These are phyloP conservation scores for Leishmania guyanensis DNA, from an alignment of 208 protist species.

Conservation along the genomic window DNA sequence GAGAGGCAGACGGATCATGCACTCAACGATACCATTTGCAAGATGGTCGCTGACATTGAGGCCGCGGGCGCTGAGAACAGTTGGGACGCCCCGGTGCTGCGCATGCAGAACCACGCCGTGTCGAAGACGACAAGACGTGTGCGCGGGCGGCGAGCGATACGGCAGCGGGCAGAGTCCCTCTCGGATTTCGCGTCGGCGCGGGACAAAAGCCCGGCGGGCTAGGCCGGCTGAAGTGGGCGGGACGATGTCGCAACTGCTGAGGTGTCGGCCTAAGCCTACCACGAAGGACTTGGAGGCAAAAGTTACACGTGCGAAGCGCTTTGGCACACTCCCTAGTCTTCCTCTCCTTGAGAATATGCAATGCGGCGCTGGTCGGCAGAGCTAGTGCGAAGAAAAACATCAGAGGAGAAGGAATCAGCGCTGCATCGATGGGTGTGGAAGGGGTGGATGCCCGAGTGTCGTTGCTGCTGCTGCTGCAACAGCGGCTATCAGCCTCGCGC, in stretches of 20 bases:
- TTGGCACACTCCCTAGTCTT: not conserved
- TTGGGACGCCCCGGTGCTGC: slow-evolving; percentile 39
- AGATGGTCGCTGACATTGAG: slow-evolving; percentile 29
- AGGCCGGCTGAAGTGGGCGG: not conserved
- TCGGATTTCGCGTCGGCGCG: slow-evolving; percentile 9
- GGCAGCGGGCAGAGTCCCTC: slow-evolving; percentile 32
- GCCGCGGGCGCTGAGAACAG: slow-evolving; percentile 33
- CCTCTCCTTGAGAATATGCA: not conserved
- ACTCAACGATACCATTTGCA: slow-evolving; percentile 35
- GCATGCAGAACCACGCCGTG: slow-evolving; percentile 19
- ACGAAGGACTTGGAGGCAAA: not conserved
- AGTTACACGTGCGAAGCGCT: not conserved
- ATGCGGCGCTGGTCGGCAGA: not conserved
- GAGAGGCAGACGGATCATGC: slow-evolving; percentile 43
- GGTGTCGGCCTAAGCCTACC: not conserved
- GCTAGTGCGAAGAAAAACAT: not conserved
- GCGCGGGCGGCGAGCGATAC: slow-evolving; percentile 34
- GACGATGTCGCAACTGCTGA: not conserved
- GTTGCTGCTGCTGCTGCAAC: not conserved
- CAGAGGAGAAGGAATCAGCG: not conserved
- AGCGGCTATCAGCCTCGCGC: not conserved
- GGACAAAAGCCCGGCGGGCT: slow-evolving; percentile 17
- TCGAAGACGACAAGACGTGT: slow-evolving; percentile 41
- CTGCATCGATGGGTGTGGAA: not conserved
- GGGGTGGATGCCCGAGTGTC: not conserved